A percentile compares a stretch with the other conserved stretches of the same genome.
phyloP scores from a whole-genome alignment of 2,329 filamentous ascomycete species.

The Orbilia oligospora region DNA sequence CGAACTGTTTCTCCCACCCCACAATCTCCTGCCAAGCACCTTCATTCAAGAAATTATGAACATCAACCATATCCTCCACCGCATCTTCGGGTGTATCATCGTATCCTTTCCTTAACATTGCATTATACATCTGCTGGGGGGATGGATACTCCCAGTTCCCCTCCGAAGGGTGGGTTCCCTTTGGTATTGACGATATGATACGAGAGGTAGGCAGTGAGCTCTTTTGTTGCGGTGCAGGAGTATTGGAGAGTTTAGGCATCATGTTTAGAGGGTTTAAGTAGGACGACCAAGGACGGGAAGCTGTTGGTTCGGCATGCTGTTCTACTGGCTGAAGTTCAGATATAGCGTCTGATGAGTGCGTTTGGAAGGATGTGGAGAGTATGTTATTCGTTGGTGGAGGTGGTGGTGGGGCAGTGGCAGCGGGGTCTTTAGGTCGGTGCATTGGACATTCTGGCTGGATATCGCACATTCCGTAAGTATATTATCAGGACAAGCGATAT shows the following conservation, averaged over 20 bases:
- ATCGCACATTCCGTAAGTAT: slow-evolving; percentile 60
- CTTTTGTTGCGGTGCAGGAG: slow-evolving; percentile 80
- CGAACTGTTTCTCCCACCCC: slow-evolving; percentile 91
- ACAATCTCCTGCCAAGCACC: slow-evolving; percentile 96
- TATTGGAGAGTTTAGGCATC: slow-evolving; percentile 89
- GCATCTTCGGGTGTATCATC: slow-evolving; percentile 93
- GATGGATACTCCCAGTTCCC: slow-evolving; percentile 98
- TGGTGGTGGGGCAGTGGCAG: slow-evolving; percentile 63
- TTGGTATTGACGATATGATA: slow-evolving; percentile 91
- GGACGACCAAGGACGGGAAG: slow-evolving; percentile 72
- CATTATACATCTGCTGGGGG: slow-evolving; percentile 99
- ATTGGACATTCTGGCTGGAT: slow-evolving; percentile 78
- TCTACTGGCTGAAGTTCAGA: slow-evolving; percentile 4
- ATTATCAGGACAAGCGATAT: neutral
- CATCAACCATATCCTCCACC: slow-evolving; percentile 95
- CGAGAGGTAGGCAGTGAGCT: slow-evolving; percentile 82
- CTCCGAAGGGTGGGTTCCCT: slow-evolving; percentile 75
- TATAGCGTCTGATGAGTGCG: slow-evolving; percentile 65
- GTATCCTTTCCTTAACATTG: slow-evolving; percentile 94
- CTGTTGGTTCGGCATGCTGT: slow-evolving; percentile 64
- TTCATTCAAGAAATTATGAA: slow-evolving; percentile 98
- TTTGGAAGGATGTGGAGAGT: slow-evolving; percentile 64
- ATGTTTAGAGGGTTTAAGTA: slow-evolving; percentile 87
- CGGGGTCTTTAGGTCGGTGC: slow-evolving; percentile 71
- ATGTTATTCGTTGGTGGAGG: slow-evolving; percentile 65